A percentile compares a stretch with the other conserved stretches of the same genome.
Conservation (phyloP, 148 eudicot genomes). For the Rhododendron simsii region DNA sequence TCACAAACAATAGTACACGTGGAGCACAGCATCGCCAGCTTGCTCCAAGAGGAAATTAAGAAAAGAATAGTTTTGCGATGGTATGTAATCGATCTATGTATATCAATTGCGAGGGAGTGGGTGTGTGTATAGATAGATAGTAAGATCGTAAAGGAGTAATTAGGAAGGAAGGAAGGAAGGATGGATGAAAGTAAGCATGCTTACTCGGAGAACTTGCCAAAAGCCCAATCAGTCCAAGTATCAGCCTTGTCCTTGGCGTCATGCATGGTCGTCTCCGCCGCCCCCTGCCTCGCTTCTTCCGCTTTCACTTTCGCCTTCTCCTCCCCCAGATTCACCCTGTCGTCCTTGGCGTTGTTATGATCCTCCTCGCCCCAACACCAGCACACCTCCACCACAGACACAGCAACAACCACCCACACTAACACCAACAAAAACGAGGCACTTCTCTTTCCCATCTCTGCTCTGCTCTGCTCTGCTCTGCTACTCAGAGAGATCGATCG, state of each 20-base stretch:
- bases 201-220: constrained; percentile 27
- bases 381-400: constrained; percentile 2
- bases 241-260: constrained; percentile 10
- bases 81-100: too few species aligned
- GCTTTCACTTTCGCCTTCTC: background rate
- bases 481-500: too few species aligned
- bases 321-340: background rate
- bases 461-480: too few species aligned
- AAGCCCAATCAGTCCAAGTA: constrained; percentile 31
- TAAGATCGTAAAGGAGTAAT: too few species aligned
- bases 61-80: too few species aligned
- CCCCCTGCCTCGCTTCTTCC: constrained; percentile 6
- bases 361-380: constrained; percentile 17
- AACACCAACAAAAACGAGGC: background rate
- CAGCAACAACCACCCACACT: constrained; percentile 10
- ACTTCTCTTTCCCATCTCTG: background rate
- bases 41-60: too few species aligned
- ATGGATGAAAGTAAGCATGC: background rate
- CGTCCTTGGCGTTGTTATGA: background rate
- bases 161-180: background rate
- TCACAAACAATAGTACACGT: too few species aligned
- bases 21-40: too few species aligned
- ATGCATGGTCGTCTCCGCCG: constrained; percentile 9
- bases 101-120: too few species aligned
- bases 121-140: too few species aligned